Evolutionary conservation across 495 filamentous ascomycete genomes (phyloP), one percentile per base, ranked within the genome.

Genomic region (Xylaria acuta): DNA sequence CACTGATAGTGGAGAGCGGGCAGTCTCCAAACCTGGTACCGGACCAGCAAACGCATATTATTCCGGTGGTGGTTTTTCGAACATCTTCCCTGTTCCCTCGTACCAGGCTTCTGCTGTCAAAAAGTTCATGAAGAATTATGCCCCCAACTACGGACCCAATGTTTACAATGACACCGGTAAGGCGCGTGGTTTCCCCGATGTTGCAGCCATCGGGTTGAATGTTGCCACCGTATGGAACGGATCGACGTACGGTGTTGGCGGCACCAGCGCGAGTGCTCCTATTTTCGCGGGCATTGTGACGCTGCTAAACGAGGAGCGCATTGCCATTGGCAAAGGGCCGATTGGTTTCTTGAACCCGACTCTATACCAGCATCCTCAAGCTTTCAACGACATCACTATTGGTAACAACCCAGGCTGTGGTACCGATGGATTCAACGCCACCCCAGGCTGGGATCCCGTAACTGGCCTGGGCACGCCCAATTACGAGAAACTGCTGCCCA

Each of bases 11-110:
- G 82, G 79, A 32, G 70, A 71, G 58, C 79, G 76, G 40, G 75
- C 76, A 2, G 80, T 85, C 66, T 77, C 75, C 0, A 71, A 74
- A 16, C 81, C 83, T 54, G 73, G 82, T 53, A 78, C 85, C 73
- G 75, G 76, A 41, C 78, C 85, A 73, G 74, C 81, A 12, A 90
- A 84, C 7, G 85, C 78, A 70, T 88, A 89, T 77, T 86, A 87
- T 40, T 90, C 88, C 3, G 91, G 88, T 56, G 87, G 88, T 22
- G 92, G 92, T 18, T 94, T 95, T 84, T 89, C 86, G 66, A 88
- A 91, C 76, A 84, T 87, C 65, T 93, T 90, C 82, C 62, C 81
- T 0, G 87, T 87, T 8, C 91, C 92, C 0, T 70, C 74, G 11
- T 94, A 88, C 79, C 92, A 94, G 75, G 74, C 87, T 18, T 70